phyloP scores from a whole-genome alignment of 129 eudicot genomes.

The Calendula officinalis region DNA sequence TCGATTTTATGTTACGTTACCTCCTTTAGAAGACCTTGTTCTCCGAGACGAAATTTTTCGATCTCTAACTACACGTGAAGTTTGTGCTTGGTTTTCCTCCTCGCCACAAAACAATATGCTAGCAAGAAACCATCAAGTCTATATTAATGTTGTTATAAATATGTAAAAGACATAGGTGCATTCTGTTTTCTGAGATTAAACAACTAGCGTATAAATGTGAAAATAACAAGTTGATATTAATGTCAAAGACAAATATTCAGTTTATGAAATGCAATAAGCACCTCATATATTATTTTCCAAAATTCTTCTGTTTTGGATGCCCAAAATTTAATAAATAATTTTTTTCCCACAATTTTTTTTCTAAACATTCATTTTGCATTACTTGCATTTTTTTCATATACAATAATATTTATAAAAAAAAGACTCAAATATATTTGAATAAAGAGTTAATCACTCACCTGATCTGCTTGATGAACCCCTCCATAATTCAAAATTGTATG shows the following conservation, averaged over 20 bases:
- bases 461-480: conserved; percentile 59
- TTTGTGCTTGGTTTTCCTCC: conserved; percentile 46
- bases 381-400: too few species aligned
- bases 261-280: neutral
- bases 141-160: neutral
- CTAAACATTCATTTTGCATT: too few species aligned
- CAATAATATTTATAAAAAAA: too few species aligned
- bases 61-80: conserved; percentile 34
- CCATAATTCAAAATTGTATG: conserved; percentile 35
- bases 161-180: neutral
- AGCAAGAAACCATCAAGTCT: neutral
- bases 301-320: too few species aligned
- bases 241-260: neutral
- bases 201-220: too few species aligned
- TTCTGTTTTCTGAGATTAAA: too few species aligned
- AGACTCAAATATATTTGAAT: too few species aligned
- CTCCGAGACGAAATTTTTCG: conserved; percentile 47
- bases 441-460: conserved; percentile 39
- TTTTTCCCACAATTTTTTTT: too few species aligned
- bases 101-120: conserved; percentile 42
- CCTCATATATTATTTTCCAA: too few species aligned
- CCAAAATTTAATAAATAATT: too few species aligned
- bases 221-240: too few species aligned
- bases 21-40: conserved; percentile 53
- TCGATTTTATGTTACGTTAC: conserved; percentile 24